Evolutionary conservation across 495 filamentous ascomycete genomes (phyloP), one percentile per base, ranked within the genome.

Genomic region (Annulohypoxylon stygium): DNA sequence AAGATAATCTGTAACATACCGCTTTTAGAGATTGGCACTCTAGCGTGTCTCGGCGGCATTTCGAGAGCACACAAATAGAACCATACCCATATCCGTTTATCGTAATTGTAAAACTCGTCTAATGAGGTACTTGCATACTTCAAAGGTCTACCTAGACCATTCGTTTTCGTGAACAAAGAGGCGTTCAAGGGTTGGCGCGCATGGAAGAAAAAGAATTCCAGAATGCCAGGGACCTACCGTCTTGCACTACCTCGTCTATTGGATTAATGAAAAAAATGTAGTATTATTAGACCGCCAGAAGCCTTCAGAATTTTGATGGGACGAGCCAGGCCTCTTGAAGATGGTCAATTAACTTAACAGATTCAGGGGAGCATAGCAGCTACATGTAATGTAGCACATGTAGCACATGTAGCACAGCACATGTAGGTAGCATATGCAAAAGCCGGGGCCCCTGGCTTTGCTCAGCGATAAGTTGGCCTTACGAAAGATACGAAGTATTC

Each of bases 221-320:
- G 51, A 68, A 60, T 73, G 37, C 43, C 59, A 68, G 63, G 69
- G 57, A 71, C 62, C 70, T 30, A 64, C 16, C 47, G 18, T 60
- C 43, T 30, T 51, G n/a, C 12, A 43, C 14, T 20, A 50, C 37
- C 25, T 50, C n/a, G 34, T 45, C 14, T 50, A 34, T 54, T 59
- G 63, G 45, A 26, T 55, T 61, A 60, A 65, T 61, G n/a, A 58
- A 65, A 54, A 57, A 54, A 57, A 61, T 30, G 61, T 66, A 70
- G 39, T 74, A 71, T 64, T 70, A 53, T 67, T 67, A 71, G 60
- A 71, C 67, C 72, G 72, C 72, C 67, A 71, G 63, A 71, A 51
- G 67, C 67, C 34, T 26, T 59, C 18, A 43, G 61, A 65, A 70
- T 65, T 70, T 63, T 39, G 61, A 65, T 18, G 61, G 34, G 54